Base-by-base conservation (phyloP, 108 stramenopile species). In the Cyclostephanos invisitatus region DNA sequence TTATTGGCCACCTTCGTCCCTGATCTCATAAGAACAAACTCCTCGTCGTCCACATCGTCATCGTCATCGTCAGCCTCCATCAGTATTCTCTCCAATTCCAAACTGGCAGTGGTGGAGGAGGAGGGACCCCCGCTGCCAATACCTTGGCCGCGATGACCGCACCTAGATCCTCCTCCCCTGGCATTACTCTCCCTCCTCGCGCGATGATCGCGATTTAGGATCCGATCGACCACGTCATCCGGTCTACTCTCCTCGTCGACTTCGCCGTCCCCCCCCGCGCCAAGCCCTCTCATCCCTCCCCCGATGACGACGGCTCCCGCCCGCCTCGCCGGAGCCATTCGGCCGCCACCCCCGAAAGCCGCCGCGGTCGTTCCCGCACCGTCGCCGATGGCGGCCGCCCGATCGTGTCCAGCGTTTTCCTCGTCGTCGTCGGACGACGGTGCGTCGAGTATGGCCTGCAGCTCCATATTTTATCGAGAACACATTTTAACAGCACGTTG, bases 11-110 rank as follows among this genome's bases (percentile, higher is more conserved):
- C 56, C 27, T 10, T 28, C 15, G 46, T 58, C 15, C 44, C 38
- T 51, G 32, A 18, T 55, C 55, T 55, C 27, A 25, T 21, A 25
- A 28, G 4, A 6, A 10, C 5, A 57, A 5, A 14, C 0, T 28
- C 63, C 1, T 51, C 63, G 42, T 54, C 48, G 51, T 56, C 72
- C 11, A 63, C 62, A 2, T 66, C 71, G 35, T 48, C 42, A 35
- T 77, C 78, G 17, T 75, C 79, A 9, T 53, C 49, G 32, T 91
- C 88, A 28, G 85, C 83, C 74, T 91, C 91, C 63, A 84, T 68
- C 46, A 91, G 70, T 29, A 91, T 86, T 70, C 86, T 85, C 75
- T 91, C 91, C 77, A 91, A 74, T 46, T 91, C 91, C 44, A 88
- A 74, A 49, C 56, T 70, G 32, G 66, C 51, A 24, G 50, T 27